phyloP scores from a whole-genome alignment of 768 basidiomycete species.

The Pulveroboletus sp. region DNA sequence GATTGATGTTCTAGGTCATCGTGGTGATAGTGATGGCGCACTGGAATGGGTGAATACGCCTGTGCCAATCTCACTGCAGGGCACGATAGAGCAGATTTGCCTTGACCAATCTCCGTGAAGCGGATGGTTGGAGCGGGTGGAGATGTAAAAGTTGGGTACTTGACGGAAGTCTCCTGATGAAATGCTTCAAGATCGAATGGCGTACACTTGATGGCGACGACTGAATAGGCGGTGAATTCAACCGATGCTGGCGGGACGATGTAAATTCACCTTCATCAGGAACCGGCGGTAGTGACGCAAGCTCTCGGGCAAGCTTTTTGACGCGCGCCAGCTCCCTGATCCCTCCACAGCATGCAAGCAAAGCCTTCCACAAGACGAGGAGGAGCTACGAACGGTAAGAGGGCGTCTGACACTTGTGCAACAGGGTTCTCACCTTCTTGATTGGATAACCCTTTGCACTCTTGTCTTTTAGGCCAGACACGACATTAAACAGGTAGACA shows the following conservation, averaged over 20 bases:
- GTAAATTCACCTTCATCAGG: conserved; percentile 42
- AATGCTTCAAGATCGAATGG: conserved; percentile 89
- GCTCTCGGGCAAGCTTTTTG: conserved; percentile 80
- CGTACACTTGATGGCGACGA: conserved; percentile 76
- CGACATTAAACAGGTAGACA: conserved; percentile 84
- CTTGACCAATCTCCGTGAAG: conserved; percentile 17
- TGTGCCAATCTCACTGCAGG: conserved; percentile 72
- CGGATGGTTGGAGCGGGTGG: conserved; percentile 42
- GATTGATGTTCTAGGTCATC: conserved; percentile 59
- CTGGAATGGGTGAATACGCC: conserved; percentile 88
- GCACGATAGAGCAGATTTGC: conserved; percentile 31
- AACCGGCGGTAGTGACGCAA: conserved; percentile 63
- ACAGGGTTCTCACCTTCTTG: conserved; percentile 66
- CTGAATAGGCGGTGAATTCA: conserved; percentile 28
- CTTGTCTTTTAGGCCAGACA: conserved; percentile 88
- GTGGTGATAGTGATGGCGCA: conserved; percentile 92
- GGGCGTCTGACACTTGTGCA: background rate
- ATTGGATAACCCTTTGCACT: conserved; percentile 94
- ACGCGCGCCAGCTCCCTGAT: conserved; percentile 79
- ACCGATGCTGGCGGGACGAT: background rate
- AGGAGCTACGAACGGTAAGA: conserved; percentile 56
- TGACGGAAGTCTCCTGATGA: conserved; percentile 84
- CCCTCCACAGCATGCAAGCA: conserved; percentile 90
- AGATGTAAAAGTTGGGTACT: conserved; percentile 91
- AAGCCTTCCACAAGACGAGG: conserved; percentile 89